Conservation (phyloP, 768 basidiomycete genomes). For the Chalciporus chontae region DNA sequence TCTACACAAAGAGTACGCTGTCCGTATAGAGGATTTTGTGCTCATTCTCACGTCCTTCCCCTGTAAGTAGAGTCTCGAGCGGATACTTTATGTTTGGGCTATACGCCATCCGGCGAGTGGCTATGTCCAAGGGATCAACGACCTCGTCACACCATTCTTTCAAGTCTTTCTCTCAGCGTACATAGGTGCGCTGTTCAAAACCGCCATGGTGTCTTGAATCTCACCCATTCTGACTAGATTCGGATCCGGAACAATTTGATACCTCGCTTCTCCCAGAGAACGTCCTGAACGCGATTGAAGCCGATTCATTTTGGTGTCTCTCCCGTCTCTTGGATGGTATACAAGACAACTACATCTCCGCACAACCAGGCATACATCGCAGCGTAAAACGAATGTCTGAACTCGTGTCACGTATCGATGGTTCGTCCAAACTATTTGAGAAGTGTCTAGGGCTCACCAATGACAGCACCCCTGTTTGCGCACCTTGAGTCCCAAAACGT, state of each 20-base stretch:
- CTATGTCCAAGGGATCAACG: slow-evolving; percentile 99
- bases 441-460: not conserved
- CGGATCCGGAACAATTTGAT: slow-evolving; percentile 88
- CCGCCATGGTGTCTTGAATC: not conserved
- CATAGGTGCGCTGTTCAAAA: slow-evolving; percentile 57
- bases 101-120: slow-evolving; percentile 98
- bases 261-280: slow-evolving; percentile 65
- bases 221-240: slow-evolving; percentile 49
- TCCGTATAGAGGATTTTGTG: not conserved
- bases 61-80: slow-evolving; percentile 73
- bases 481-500: slow-evolving; percentile 91
- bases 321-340: slow-evolving; percentile 94
- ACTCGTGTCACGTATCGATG: slow-evolving; percentile 86
- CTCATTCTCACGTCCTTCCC: slow-evolving; percentile 14
- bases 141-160: slow-evolving; percentile 96
- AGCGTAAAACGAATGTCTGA: slow-evolving; percentile 94
- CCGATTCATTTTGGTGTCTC: slow-evolving; percentile 98
- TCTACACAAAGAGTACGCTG: slow-evolving; percentile 80
- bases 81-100: slow-evolving; percentile 98
- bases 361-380: slow-evolving; percentile 94
- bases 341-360: slow-evolving; percentile 96
- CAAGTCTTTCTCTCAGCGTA: slow-evolving; percentile 96
- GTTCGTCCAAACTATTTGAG: slow-evolving; percentile 38
- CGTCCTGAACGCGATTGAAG: slow-evolving; percentile 84
- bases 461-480: slow-evolving; percentile 72